Conservation (phyloP, 2,329 filamentous ascomycete species). For the Aspergillus fumigatus region DNA sequence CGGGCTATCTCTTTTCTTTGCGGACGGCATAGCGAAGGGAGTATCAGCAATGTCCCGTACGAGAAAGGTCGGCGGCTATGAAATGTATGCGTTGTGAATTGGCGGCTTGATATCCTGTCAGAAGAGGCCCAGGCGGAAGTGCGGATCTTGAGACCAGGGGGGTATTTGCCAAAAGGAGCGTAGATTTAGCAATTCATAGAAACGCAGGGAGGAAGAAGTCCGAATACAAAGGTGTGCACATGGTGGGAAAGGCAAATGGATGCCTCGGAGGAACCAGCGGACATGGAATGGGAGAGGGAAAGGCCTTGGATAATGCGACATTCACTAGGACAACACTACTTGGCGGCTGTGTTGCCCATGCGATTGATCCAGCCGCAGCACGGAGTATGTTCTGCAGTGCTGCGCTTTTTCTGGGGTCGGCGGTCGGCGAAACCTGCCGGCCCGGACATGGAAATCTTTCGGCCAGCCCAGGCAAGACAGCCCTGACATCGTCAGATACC, state of each 20-base stretch:
- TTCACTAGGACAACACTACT: slow-evolving; percentile 2
- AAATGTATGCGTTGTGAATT: slow-evolving; percentile 3
- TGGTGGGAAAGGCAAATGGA: slow-evolving; percentile 2
- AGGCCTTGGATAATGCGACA: background rate
- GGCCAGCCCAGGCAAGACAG: slow-evolving; percentile 4
- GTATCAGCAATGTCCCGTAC: slow-evolving; percentile 10
- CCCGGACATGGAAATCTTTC: slow-evolving; percentile 18
- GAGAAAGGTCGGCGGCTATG: background rate
- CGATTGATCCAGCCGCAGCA: background rate
- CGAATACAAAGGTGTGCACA: slow-evolving; percentile 6
- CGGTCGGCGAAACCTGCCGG: slow-evolving; percentile 23
- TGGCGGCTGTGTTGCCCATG: slow-evolving; percentile 9
- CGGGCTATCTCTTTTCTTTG: slow-evolving; percentile 27
- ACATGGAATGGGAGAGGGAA: slow-evolving; percentile 2
- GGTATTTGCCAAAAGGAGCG: background rate
- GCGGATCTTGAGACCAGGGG: slow-evolving; percentile 3
- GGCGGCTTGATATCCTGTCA: slow-evolving; percentile 6
- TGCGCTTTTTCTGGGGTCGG: slow-evolving; percentile 14
- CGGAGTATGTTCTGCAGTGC: too few relatives aligned
- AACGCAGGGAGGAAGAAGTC: slow-evolving; percentile 4
- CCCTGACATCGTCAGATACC: background rate
- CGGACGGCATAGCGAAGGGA: slow-evolving; percentile 32
- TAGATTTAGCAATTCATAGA: slow-evolving; percentile 1
- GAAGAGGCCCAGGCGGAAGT: slow-evolving; percentile 1
- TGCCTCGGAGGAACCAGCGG: slow-evolving; percentile 2